phyloP scores from a whole-genome alignment of 1,284 basidiomycete genomes.

The Ustilago hordei region DNA sequence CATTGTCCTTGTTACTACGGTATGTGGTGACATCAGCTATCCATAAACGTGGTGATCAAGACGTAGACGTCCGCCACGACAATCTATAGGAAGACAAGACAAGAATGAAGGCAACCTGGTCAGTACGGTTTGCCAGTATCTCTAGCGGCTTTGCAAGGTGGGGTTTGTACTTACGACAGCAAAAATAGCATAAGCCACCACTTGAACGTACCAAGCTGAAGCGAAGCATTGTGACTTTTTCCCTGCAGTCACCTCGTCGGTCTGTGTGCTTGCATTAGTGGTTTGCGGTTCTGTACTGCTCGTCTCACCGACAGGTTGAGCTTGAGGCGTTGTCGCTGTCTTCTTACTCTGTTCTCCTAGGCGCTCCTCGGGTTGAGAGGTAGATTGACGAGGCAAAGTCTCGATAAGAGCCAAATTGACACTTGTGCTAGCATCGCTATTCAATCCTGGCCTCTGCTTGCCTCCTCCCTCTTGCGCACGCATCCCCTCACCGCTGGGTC shows the following conservation, averaged over 20 bases:
- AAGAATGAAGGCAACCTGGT: neutral
- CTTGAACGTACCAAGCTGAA: constrained; percentile 42
- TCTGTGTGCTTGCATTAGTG: neutral
- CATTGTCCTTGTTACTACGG: neutral
- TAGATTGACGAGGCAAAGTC: constrained; percentile 11
- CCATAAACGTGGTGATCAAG: constrained; percentile 45
- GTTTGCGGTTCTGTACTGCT: constrained; percentile 4
- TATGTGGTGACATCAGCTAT: neutral
- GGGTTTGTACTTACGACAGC: constrained; percentile 9
- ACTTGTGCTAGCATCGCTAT: constrained; percentile 8
- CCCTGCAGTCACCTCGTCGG: too few species aligned
- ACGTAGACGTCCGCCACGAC: constrained; percentile 52
- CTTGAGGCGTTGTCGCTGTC: neutral
- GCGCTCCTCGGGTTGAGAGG: neutral
- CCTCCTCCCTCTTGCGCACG: too few species aligned
- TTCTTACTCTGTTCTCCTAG: neutral
- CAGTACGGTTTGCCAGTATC: too few species aligned
- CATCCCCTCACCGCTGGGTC: constrained; percentile 2
- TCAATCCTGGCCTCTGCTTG: constrained; percentile 1
- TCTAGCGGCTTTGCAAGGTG: neutral
- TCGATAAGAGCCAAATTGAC: constrained; percentile 17
- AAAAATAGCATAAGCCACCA: constrained; percentile 39
- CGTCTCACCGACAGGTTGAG: too few species aligned
- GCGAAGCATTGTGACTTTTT: constrained; percentile 37
- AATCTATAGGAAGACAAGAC: constrained; percentile 2